Base-by-base conservation (phyloP, 2,329 filamentous ascomycete genomes). In the Talaromyces sp. region DNA sequence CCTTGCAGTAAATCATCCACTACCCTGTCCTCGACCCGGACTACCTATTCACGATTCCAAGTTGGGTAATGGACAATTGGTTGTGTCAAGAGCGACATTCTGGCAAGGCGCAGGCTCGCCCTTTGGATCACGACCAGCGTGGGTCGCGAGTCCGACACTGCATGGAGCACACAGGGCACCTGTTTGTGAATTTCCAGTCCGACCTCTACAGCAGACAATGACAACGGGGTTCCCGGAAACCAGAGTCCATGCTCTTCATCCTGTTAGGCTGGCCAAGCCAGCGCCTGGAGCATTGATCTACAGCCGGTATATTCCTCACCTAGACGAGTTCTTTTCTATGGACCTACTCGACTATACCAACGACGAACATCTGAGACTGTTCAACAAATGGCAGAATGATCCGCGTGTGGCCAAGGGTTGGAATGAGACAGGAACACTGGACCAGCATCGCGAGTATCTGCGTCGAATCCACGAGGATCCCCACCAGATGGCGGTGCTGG, bases 21-120 rank as follows among this genome's bases (percentile, higher is more conserved):
- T 5, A 12, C 14, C 34, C 12, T 16, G 34, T 36, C 34, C 34
- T 36, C 34, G 34, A 16, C 33, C 33, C 4, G 33, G 33, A 36
- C 33, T 36, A 36, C 33, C 33, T 36, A 12, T 10, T 36, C 33
- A 36, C 9, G 33, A 36, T 14, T 2, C 33, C 9, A 36, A 36
- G 33, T 12, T 36, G 9, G 14, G 33, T 12, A 36, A 36, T 12
- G 34, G 14, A 14, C 34, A 36, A 5, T 36, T 36, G 12, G 12
- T 36, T 16, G 34, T 36, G 34, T 36, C 34, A 36, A 36, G 34
- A 16, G 14, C 14, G 34, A 36, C 34, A 18, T 65, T 65, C 40
- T 65, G 63, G 63, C 63, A 65, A 59, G 63, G 63, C 14, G 61
- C 63, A 44, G 63, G 52, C 40, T 65, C 63, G 10, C 63, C 63